These are phyloP conservation scores for Eragrostis tef DNA, from an alignment of 202 grass and related monocot species.

Conservation along the genomic window DNA sequence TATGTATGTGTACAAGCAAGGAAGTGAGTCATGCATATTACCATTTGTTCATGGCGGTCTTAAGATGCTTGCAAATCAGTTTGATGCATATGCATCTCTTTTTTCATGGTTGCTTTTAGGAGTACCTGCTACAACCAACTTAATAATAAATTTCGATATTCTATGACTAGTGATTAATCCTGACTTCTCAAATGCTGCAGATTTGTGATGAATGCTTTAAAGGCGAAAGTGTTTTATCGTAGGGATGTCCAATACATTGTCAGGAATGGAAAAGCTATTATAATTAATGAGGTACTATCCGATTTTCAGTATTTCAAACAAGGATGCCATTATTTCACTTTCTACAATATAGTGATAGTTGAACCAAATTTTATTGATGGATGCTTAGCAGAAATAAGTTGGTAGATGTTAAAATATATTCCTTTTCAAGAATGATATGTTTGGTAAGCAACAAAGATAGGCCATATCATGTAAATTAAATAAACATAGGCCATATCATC, in stretches of 20 bases:
- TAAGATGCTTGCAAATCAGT: constrained; percentile 24
- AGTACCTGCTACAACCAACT: constrained; percentile 35
- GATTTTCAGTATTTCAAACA: constrained; percentile 3
- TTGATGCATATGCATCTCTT: constrained; percentile 4
- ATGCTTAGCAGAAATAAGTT: not conserved
- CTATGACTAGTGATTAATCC: not conserved
- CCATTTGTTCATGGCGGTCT: not conserved
- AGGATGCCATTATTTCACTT: constrained; percentile 5
- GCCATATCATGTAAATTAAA: not conserved
- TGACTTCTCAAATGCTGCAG: constrained; percentile 58
- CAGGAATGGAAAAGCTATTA: constrained; percentile 85
- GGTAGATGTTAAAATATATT: not conserved
- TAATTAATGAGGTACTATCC: constrained; percentile 85
- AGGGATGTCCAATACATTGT: constrained; percentile 96
- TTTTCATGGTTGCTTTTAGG: not conserved
- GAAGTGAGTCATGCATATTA: not conserved
- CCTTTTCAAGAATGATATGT: constrained; percentile 2
- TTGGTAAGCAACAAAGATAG: constrained; percentile 1
- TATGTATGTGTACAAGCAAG: not conserved
- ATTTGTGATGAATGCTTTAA: constrained; percentile 92
- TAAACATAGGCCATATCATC: not conserved
- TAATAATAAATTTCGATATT: constrained; percentile 27
- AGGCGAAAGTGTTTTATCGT: constrained; percentile 93
- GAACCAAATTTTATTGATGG: not conserved
- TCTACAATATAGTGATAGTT: not conserved